phyloP scores from a whole-genome alignment of 352 stramenopile genomes.

The Phytophthora foliorum region DNA sequence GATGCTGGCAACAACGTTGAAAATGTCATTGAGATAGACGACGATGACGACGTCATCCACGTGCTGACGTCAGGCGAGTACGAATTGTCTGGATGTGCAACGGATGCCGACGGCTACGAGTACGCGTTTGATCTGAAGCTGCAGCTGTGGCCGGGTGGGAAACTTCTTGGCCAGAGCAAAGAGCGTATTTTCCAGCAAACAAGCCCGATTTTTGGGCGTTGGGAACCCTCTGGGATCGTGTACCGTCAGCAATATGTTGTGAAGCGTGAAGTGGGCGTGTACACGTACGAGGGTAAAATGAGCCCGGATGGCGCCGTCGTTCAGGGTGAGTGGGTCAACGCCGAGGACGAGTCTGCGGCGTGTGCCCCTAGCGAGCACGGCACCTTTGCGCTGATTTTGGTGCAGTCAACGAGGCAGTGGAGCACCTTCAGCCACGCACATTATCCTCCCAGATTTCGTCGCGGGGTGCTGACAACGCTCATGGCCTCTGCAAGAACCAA shows the following conservation, averaged over 20 bases:
- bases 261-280: slow-evolving; percentile 64
- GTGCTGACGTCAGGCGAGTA: slow-evolving; percentile 67
- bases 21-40: slow-evolving; percentile 19
- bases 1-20: not conserved
- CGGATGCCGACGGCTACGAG: slow-evolving; percentile 77
- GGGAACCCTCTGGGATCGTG: slow-evolving; percentile 40
- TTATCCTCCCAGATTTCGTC: slow-evolving; percentile 57
- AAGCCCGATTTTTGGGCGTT: slow-evolving; percentile 49
- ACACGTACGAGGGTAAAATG: slow-evolving; percentile 56
- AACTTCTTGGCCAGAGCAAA: slow-evolving; percentile 49
- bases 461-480: slow-evolving; percentile 46
- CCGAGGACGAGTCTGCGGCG: slow-evolving; percentile 36
- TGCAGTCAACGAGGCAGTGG: slow-evolving; percentile 53
- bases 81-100: slow-evolving; percentile 65
- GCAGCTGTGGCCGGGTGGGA: slow-evolving; percentile 47
- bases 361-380: slow-evolving; percentile 56
- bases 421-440: slow-evolving; percentile 49
- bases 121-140: slow-evolving; percentile 70
- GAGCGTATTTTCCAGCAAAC: slow-evolving; percentile 72
- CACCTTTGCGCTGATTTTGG: slow-evolving; percentile 65
- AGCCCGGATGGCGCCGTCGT: slow-evolving; percentile 54
- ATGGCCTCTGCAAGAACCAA: slow-evolving; percentile 57
- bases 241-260: slow-evolving; percentile 75
- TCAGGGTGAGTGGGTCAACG: slow-evolving; percentile 60
- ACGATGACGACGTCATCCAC: slow-evolving; percentile 44